phyloP scores from a whole-genome alignment of 2,329 filamentous ascomycete species.

The Ceratocystiopsis minuta region DNA sequence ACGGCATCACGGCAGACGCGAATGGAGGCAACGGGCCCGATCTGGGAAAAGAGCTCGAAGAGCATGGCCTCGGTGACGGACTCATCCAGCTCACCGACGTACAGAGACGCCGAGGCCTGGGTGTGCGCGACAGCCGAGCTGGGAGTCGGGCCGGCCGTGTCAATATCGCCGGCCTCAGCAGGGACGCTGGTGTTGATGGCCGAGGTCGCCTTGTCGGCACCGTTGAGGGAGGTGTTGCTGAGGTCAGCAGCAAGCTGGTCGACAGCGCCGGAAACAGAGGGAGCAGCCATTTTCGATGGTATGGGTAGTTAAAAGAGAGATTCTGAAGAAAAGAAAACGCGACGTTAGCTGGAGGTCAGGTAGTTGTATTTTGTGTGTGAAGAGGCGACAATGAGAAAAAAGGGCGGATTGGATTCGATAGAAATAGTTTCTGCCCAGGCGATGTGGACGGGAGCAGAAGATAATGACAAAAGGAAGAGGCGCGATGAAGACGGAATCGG shows the following conservation, averaged over 20 bases:
- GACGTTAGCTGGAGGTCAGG: slow-evolving; percentile 3
- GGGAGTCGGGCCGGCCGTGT: slow-evolving; percentile 51
- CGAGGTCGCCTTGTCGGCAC: slow-evolving; percentile 45
- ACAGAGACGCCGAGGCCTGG: slow-evolving; percentile 90
- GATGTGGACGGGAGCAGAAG: neutral
- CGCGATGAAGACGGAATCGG: too few species aligned
- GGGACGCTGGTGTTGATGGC: slow-evolving; percentile 58
- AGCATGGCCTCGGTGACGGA: slow-evolving; percentile 99
- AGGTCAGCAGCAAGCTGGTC: slow-evolving; percentile 70
- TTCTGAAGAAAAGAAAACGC: slow-evolving; percentile 6
- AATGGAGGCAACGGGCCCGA: slow-evolving; percentile 95
- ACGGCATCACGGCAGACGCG: slow-evolving; percentile 98
- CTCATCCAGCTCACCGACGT: slow-evolving; percentile 94
- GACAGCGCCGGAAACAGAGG: slow-evolving; percentile 42
- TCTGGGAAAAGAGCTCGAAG: slow-evolving; percentile 99
- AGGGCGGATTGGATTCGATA: neutral
- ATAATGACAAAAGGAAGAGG: neutral
- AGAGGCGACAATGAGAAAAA: slow-evolving; percentile 5
- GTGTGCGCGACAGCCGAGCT: slow-evolving; percentile 59
- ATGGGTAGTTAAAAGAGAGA: slow-evolving; percentile 8
- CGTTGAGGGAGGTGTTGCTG: slow-evolving; percentile 51
- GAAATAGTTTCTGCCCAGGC: neutral
- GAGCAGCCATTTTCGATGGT: slow-evolving; percentile 38
- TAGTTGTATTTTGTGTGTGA: too few species aligned
- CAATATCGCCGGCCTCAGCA: slow-evolving; percentile 36